Evolutionary conservation across 345 rosid genomes (phyloP), one percentile per base, ranked within the genome.

Genomic region (Corymbia maculata): DNA sequence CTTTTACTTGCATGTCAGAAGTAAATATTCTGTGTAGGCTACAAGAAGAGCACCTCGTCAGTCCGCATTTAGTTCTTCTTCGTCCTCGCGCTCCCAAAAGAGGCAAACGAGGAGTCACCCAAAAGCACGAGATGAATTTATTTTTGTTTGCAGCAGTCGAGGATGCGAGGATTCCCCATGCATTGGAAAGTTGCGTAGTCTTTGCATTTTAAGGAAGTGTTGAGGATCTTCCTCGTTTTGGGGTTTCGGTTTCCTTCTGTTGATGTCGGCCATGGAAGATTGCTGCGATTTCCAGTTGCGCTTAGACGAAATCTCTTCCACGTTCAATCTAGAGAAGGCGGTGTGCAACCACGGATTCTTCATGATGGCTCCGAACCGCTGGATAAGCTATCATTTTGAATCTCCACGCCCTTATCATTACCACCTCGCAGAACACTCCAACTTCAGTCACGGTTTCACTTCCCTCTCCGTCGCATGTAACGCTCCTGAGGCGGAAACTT

Each of bases 331-430:
- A 89, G 95, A 92, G 80, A 89, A 50, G 52, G 91, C 94, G 6
- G 91, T 93, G 15, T 93, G 96, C 87, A 94, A 93, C 66, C 96
- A 94, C 79, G 79, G 79, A 66, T 93, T 91, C 36, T 93, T 93
- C 85, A 94, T 93, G 94, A 93, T 93, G 95, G 89, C 93, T 87
- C 95, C 94, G 3, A 93, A 94, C 22, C 64, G 80, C 1, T 93
- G 94, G 95, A 55, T 8, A 55, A 10, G 61, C 61, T 0, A 8
- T 55, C 61, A 3, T 21, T 55, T 21, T 7, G 5, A 8, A 21
- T 19, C 26, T 55, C 2, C 61, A 21, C 61, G 61, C 28, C 9
- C 61, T 55, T 8, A 8, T 55, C 22, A 55, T 55, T 55, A 55
- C 61, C 61, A 19, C 22, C 61, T 8, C 22, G 28, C 28, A 26